Conservation (phyloP, 352 stramenopile species). For the Phytophthora podocarpi region DNA sequence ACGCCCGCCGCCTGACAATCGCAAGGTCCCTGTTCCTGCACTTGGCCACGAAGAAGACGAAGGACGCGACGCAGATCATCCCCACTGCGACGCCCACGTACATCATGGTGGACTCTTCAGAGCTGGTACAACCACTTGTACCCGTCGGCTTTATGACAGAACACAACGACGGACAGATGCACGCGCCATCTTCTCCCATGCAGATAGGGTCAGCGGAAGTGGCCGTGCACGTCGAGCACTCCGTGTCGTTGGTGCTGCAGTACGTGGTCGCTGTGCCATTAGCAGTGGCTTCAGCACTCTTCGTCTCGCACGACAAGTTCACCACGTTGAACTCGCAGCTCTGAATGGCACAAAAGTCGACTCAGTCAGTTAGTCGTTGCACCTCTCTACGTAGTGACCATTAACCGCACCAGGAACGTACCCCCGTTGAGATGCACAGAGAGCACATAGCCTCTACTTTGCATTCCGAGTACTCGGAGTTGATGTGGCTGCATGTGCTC, state of each 20-base stretch:
- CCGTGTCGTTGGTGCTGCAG: slow-evolving; percentile 31
- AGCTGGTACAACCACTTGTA: neutral
- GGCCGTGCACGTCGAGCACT: slow-evolving; percentile 30
- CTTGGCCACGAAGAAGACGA: slow-evolving; percentile 33
- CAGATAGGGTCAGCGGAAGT: slow-evolving; percentile 33
- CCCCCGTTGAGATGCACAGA: slow-evolving; percentile 38
- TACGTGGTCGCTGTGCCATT: slow-evolving; percentile 30
- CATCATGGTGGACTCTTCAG: slow-evolving; percentile 4
- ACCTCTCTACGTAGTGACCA: no score
- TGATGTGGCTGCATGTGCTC: slow-evolving; percentile 37
- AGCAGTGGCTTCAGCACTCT: neutral
- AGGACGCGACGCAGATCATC: slow-evolving; percentile 16
- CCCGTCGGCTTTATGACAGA: slow-evolving; percentile 18
- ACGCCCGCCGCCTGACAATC: neutral
- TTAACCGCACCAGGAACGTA: slow-evolving; percentile 15
- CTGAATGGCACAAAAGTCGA: slow-evolving; percentile 14
- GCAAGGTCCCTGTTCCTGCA: slow-evolving; percentile 8
- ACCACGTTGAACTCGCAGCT: slow-evolving; percentile 42
- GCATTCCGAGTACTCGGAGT: slow-evolving; percentile 35
- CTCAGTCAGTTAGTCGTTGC: neutral
- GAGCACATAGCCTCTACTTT: slow-evolving; percentile 44
- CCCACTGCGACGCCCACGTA: slow-evolving; percentile 27
- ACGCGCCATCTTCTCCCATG: slow-evolving; percentile 25
- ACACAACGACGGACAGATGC: slow-evolving; percentile 47
- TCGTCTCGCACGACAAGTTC: slow-evolving; percentile 29